phyloP scores from a whole-genome alignment of 495 filamentous ascomycete genomes.

The Penicillium goetzii region DNA sequence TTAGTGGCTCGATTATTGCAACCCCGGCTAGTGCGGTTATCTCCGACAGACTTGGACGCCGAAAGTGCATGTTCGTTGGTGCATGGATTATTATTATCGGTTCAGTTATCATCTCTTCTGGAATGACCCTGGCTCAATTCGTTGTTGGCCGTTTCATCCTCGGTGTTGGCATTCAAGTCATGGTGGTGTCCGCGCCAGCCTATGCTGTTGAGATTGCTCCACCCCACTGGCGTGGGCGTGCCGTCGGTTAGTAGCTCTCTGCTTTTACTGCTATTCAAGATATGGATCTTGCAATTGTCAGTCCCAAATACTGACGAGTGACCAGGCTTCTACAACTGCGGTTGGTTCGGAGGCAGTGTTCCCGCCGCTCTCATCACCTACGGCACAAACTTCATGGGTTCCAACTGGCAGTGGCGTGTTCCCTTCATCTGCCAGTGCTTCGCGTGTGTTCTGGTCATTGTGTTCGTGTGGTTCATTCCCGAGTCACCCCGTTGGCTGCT shows the following conservation, averaged over 20 bases:
- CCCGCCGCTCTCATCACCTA: constrained; percentile 48
- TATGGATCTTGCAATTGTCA: neutral
- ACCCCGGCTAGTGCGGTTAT: constrained; percentile 44
- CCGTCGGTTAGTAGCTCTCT: constrained; percentile 48
- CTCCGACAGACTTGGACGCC: constrained; percentile 57
- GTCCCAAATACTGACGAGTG: neutral
- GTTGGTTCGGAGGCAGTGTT: constrained; percentile 61
- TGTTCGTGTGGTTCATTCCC: constrained; percentile 62
- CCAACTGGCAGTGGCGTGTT: constrained; percentile 58
- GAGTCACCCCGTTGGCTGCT: constrained; percentile 65
- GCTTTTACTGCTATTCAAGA: neutral
- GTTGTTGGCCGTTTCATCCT: constrained; percentile 77
- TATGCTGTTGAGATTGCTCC: constrained; percentile 80
- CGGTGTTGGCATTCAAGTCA: constrained; percentile 73
- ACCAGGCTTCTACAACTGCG: constrained; percentile 61
- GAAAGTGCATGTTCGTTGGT: constrained; percentile 70
- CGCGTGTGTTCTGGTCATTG: constrained; percentile 55
- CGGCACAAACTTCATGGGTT: constrained; percentile 45
- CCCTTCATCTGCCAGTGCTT: constrained; percentile 53
- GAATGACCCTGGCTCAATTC: constrained; percentile 56
- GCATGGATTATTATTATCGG: constrained; percentile 64
- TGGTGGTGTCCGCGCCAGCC: constrained; percentile 72
- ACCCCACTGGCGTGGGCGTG: constrained; percentile 67
- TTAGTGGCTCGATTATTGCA: constrained; percentile 56
- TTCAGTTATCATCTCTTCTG: constrained; percentile 55